These are phyloP conservation scores for Pestalotiopsis sp. DNA, from an alignment of 2,329 filamentous ascomycete genomes.

Conservation along the genomic window DNA sequence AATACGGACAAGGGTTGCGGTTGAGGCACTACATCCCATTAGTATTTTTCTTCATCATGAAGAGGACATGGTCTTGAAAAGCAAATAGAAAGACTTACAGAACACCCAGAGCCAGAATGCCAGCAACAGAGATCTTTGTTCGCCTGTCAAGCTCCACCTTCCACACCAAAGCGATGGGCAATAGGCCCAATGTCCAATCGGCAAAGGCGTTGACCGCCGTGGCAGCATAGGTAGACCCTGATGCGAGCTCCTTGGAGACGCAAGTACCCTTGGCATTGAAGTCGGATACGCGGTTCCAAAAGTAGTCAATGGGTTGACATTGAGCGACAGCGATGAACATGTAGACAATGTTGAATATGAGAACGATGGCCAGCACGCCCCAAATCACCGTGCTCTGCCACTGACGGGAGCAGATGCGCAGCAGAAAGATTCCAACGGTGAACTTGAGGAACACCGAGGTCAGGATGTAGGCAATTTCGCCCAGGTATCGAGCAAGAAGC, in stretches of 20 bases:
- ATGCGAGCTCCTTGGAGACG: conserved; percentile 30
- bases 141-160: conserved; percentile 36
- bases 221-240: conserved; percentile 37
- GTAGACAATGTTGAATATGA: conserved; percentile 37
- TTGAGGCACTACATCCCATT: conserved; percentile 33
- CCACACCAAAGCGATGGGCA: conserved; percentile 40
- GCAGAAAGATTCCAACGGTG: conserved; percentile 40
- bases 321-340: conserved; percentile 41
- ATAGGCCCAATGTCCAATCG: conserved; percentile 39
- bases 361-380: conserved; percentile 30
- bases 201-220: conserved; percentile 34
- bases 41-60: not conserved
- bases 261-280: conserved; percentile 32
- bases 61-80: not conserved
- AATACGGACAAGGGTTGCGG: conserved; percentile 45
- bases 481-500: conserved; percentile 36
- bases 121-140: conserved; percentile 36
- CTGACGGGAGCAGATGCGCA: conserved; percentile 37
- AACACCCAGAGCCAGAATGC: conserved; percentile 35
- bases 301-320: conserved; percentile 39
- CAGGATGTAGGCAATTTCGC: conserved; percentile 41
- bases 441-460: conserved; percentile 41
- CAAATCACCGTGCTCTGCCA: conserved; percentile 39
- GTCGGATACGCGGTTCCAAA: conserved; percentile 38
- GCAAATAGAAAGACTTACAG: conserved; percentile 33